A percentile compares a stretch with the other conserved stretches of the same genome.
These are phyloP conservation scores for Aspergillus hortae DNA, from an alignment of 2,329 filamentous ascomycete genomes.

Conservation along the genomic window DNA sequence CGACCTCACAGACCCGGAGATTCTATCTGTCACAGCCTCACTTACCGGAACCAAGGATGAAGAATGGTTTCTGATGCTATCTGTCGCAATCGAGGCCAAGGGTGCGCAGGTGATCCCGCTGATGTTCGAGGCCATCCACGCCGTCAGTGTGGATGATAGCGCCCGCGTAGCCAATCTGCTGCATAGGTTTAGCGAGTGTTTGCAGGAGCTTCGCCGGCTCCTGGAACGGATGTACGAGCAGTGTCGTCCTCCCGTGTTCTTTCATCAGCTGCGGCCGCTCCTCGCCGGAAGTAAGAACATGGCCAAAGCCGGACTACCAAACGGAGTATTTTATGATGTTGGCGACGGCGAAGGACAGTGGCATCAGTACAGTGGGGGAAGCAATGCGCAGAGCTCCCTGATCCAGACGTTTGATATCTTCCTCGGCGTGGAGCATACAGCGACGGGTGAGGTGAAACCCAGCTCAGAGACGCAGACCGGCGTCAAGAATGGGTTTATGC, in stretches of 20 bases:
- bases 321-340: constrained; percentile 52
- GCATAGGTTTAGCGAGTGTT: constrained; percentile 37
- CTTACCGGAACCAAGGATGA: constrained; percentile 40
- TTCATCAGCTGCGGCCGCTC: constrained; percentile 50
- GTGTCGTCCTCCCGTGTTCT: constrained; percentile 48
- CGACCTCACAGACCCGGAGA: constrained; percentile 36
- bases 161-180: constrained; percentile 38
- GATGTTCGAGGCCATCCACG: constrained; percentile 44
- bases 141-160: constrained; percentile 37
- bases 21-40: constrained; percentile 31
- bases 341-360: constrained; percentile 48
- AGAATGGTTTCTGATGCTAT: constrained; percentile 51
- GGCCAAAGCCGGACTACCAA: constrained; percentile 48
- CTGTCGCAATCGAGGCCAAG: constrained; percentile 51
- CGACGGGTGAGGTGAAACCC: constrained; percentile 31
- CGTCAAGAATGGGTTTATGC: constrained; percentile 24
- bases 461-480: constrained; percentile 12
- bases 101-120: constrained; percentile 33
- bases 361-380: constrained; percentile 52
- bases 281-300: constrained; percentile 54
- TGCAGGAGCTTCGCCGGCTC: constrained; percentile 40
- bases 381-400: constrained; percentile 54
- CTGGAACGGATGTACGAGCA: constrained; percentile 52
- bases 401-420: constrained; percentile 54
- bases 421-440: constrained; percentile 48